These are phyloP conservation scores for Arthrobotrys pseudoclavata DNA, from an alignment of 2,329 filamentous ascomycete species.

Conservation along the genomic window DNA sequence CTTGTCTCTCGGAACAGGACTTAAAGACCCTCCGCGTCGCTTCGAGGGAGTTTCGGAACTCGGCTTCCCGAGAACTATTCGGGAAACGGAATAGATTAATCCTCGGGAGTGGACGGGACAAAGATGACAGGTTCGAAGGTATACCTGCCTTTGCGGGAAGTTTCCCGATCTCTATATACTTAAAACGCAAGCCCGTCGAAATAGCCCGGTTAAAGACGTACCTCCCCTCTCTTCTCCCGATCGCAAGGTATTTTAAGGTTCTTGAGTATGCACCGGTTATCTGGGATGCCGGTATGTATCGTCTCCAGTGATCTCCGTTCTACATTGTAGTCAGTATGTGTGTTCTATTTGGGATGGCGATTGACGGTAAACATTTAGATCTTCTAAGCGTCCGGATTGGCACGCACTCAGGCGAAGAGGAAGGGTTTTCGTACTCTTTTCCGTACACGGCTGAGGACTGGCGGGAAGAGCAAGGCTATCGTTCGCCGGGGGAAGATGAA, in stretches of 20 bases:
- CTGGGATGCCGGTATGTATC: conserved; percentile 1
- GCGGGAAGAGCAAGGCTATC: neutral
- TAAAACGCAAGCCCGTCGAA: neutral
- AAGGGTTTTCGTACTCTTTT: neutral
- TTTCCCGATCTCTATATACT: no score
- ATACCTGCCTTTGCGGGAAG: no score
- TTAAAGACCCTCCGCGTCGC: no score
- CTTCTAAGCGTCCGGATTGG: conserved; percentile 1
- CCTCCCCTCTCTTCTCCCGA: conserved; percentile 3
- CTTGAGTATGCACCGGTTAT: neutral
- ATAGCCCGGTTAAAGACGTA: neutral
- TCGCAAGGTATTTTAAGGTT: neutral
- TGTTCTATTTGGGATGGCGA: neutral
- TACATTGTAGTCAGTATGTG: neutral
- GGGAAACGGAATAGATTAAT: conserved; percentile 3
- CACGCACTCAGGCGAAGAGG: conserved; percentile 5
- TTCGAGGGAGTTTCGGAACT: neutral
- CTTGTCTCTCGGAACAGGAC: no score
- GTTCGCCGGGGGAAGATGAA: no score
- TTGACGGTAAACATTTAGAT: neutral
- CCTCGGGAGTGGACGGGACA: neutral
- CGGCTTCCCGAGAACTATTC: conserved; percentile 2
- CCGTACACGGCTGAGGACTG: neutral
- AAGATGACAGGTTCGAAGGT: neutral
- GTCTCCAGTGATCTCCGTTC: neutral